Evolutionary conservation across 306 rosid species (phyloP), one percentile per base, ranked within the genome.

Genomic region (Dicorynia guianensis): DNA sequence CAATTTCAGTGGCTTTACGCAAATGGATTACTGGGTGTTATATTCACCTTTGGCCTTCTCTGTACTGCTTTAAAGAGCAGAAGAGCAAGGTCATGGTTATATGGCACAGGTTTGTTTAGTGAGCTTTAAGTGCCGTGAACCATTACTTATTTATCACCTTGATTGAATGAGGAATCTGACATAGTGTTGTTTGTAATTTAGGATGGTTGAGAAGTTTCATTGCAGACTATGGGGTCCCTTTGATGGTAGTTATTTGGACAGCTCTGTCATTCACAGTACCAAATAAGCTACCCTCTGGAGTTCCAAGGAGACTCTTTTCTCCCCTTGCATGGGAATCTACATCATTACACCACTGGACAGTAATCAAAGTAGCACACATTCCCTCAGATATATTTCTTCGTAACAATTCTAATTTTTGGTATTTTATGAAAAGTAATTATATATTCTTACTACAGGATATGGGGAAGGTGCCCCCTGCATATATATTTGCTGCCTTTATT

Each of bases 151-250:
- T 20, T 1, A 25, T 25, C 30, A 25, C 30, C 30, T 67, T 11
- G 33, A 18, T 70, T 42, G 43, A 11, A 0, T 14, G 38, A n/a
- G 13, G 50, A 73, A 63, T 63, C 48, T 62, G 20, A 78, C 35
- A 18, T 6, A 7, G 65, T 20, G 53, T 54, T 54, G 42, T 43
- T 35, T 71, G 64, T 67, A 56, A 34, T 61, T 11, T 84, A 93
- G 96, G 89, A 5, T 84, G 87, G 85, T 18, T 91, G 11, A 87
- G 98, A 85, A 81, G 91, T 77, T 87, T 89, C 77, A 60, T 82
- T 25, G 96, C 98, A 61, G 93, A 91, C 63, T 91, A 94, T 43
- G 97, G 97, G 10, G 98, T 91, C 64, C 96, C 98, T 43, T 78
- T 89, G 6, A 88, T 94, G 94, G 93, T 94, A 35, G 46, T 94